Evolutionary conservation across 2,329 filamentous ascomycete species (phyloP).

Genomic region (Geosmithia putterillii): DNA sequence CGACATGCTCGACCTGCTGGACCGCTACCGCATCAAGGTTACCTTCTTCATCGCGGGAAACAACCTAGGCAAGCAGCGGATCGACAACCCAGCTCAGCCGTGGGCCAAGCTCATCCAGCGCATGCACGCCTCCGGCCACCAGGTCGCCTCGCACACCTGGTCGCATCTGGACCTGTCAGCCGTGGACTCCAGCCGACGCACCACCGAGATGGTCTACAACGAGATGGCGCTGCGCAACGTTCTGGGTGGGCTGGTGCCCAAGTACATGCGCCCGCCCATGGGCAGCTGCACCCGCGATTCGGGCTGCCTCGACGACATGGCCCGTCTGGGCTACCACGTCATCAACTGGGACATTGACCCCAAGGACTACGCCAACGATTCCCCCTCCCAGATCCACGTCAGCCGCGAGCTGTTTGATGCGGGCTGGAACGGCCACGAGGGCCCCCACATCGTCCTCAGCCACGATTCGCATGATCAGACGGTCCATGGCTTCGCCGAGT

Average conservation of each 20-base stretch:
- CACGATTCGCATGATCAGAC: conserved; percentile 39
- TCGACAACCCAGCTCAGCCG: conserved; percentile 20
- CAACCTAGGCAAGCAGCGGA: conserved; percentile 25
- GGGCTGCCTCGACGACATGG: conserved; percentile 23
- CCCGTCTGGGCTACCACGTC: conserved; percentile 38
- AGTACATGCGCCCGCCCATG: conserved; percentile 31
- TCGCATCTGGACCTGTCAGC: conserved; percentile 29
- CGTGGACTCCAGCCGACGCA: conserved; percentile 18
- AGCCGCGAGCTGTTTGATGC: conserved; percentile 25
- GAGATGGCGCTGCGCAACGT: conserved; percentile 30
- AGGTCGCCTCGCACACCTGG: conserved; percentile 34
- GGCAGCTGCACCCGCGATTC: conserved; percentile 26
- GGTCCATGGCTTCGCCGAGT: conserved; percentile 25
- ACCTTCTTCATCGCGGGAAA: conserved; percentile 31
- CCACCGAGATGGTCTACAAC: conserved; percentile 27
- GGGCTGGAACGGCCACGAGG: conserved; percentile 11
- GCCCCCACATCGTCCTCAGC: conserved; percentile 37
- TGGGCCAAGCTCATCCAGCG: conserved; percentile 25
- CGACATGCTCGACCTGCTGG: conserved; percentile 24
- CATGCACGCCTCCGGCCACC: conserved; percentile 29
- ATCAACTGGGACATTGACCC: conserved; percentile 47
- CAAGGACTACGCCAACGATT: conserved; percentile 44
- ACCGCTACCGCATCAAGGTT: conserved; percentile 16
- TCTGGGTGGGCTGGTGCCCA: conserved; percentile 23
- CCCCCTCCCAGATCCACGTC: conserved; percentile 32